phyloP scores from a whole-genome alignment of 306 rosid genomes.

The Vachellia pachyceras region DNA sequence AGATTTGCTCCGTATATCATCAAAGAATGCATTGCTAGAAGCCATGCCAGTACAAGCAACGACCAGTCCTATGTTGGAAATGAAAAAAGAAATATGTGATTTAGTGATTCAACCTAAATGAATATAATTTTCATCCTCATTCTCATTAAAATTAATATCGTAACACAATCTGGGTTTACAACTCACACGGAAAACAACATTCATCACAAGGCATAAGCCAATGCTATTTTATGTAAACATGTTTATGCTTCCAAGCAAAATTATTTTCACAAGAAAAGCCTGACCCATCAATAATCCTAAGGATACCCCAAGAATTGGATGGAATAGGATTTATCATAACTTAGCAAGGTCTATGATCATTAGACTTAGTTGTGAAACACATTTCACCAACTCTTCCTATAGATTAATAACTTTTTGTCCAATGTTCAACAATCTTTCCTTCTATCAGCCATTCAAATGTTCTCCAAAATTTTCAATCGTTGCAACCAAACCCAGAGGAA shows the following conservation, averaged over 20 bases:
- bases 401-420: not conserved
- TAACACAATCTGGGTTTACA: not conserved
- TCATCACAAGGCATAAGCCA: not conserved
- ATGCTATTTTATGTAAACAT: not conserved
- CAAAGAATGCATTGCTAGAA: conserved; percentile 67
- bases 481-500: not conserved
- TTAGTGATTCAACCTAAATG: not conserved
- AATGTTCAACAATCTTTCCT: not conserved
- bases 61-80: conserved; percentile 32
- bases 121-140: not conserved
- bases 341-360: not conserved
- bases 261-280: not conserved
- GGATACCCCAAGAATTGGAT: not conserved
- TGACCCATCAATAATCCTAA: conserved; percentile 8
- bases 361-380: conserved; percentile 5
- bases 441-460: not conserved
- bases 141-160: not conserved
- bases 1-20: conserved; percentile 68
- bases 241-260: not conserved
- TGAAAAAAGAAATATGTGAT: not conserved
- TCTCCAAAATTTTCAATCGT: not conserved
- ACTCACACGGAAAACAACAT: not conserved
- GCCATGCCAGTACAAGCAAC: conserved; percentile 57
- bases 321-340: not conserved
- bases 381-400: not conserved